Evolutionary conservation across 495 filamentous ascomycete species (phyloP).

Genomic region (Penicillium diatomitis): DNA sequence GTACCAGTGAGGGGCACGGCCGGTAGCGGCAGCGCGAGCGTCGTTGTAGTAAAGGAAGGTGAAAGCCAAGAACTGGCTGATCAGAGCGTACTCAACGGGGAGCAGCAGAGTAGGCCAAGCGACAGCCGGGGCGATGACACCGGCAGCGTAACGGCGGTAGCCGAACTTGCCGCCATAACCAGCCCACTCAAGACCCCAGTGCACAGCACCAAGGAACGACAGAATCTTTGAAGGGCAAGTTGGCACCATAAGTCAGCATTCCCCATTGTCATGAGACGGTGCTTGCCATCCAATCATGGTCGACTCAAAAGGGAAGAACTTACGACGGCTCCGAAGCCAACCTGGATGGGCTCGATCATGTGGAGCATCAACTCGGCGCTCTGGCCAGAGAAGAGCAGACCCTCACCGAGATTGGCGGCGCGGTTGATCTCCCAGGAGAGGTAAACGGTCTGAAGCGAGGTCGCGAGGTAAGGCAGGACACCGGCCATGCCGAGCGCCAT

Average conservation of each 20-base stretch:
- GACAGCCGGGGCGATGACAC: slow-evolving; percentile 70
- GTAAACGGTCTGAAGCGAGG: slow-evolving; percentile 78
- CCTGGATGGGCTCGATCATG: slow-evolving; percentile 80
- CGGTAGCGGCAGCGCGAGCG: slow-evolving; percentile 58
- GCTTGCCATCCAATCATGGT: too few relatives aligned
- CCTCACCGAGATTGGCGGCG: slow-evolving; percentile 46
- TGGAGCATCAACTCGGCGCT: slow-evolving; percentile 67
- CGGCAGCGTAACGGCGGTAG: slow-evolving; percentile 73
- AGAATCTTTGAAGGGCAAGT: slow-evolving; percentile 54
- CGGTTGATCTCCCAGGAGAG: slow-evolving; percentile 75
- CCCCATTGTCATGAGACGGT: too few relatives aligned
- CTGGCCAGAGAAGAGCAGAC: slow-evolving; percentile 57
- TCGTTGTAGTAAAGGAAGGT: slow-evolving; percentile 85
- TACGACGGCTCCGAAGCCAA: slow-evolving; percentile 88
- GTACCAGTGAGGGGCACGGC: slow-evolving; percentile 92
- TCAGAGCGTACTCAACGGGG: slow-evolving; percentile 80
- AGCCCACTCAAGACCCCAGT: slow-evolving; percentile 86
- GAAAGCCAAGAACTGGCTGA: slow-evolving; percentile 83
- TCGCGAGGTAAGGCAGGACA: slow-evolving; percentile 82
- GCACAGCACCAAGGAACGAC: slow-evolving; percentile 91
- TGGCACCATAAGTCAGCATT: not conserved
- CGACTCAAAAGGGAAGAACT: slow-evolving; percentile 21
- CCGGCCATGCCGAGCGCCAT: slow-evolving; percentile 79
- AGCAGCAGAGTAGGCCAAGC: slow-evolving; percentile 92
- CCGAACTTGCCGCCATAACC: slow-evolving; percentile 62